Evolutionary conservation across 208 protist genomes (phyloP).

Genomic region (Leishmania martiniquensis): DNA sequence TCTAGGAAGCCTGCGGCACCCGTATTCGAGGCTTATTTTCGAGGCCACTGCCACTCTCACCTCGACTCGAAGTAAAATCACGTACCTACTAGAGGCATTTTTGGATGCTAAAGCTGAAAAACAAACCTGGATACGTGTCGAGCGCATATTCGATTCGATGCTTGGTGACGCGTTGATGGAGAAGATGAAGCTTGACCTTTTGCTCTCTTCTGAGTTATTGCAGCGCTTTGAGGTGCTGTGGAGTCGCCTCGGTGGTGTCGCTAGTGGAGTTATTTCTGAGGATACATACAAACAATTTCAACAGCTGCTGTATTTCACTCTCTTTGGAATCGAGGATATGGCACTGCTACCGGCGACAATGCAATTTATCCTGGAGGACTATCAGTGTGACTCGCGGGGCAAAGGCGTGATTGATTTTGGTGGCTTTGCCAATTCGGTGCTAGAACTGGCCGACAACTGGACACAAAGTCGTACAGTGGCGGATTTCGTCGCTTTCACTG

Average conservation of each 20-base stretch:
- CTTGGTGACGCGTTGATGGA: conserved; percentile 60
- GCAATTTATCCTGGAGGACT: conserved; percentile 59
- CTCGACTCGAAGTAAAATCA: conserved; percentile 26
- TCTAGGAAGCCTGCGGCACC: conserved; percentile 66
- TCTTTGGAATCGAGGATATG: conserved; percentile 58
- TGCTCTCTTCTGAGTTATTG: conserved; percentile 43
- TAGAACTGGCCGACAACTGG: conserved; percentile 86
- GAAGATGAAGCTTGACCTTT: conserved; percentile 45
- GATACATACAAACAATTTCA: conserved; percentile 71
- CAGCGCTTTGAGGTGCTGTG: conserved; percentile 59
- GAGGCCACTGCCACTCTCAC: conserved; percentile 31
- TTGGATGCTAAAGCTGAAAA: conserved; percentile 51
- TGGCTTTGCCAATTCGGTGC: conserved; percentile 63
- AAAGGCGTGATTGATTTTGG: conserved; percentile 54
- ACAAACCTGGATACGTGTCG: conserved; percentile 55
- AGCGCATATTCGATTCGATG: conserved; percentile 69
- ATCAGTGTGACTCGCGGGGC: conserved; percentile 48
- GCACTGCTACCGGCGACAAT: conserved; percentile 48
- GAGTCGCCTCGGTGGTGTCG: conserved; percentile 34
- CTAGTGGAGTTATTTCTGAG: conserved; percentile 36
- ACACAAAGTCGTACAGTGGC: conserved; percentile 33
- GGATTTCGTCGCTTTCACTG: conserved; percentile 45
- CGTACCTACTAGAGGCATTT: conserved; percentile 59
- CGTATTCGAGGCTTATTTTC: conserved; percentile 52
- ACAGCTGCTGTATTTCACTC: conserved; percentile 51